Evolutionary conservation across 2,329 filamentous ascomycete genomes (phyloP).

Genomic region (Scedosporium boydii): DNA sequence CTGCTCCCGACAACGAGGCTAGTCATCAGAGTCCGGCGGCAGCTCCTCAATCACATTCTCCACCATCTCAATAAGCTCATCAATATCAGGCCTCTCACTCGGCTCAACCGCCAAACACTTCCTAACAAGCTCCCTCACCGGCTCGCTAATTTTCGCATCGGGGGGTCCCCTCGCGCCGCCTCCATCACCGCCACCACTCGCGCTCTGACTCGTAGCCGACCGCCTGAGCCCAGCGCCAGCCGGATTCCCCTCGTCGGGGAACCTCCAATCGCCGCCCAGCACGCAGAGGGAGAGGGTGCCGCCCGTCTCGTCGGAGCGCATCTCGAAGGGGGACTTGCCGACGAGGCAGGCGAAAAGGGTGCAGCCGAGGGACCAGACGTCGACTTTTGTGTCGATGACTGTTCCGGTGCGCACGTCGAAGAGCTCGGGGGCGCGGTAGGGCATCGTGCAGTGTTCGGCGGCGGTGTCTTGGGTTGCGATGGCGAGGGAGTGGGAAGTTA

Average conservation of each 20-base stretch:
- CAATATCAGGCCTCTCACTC: slow-evolving; percentile 75
- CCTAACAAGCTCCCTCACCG: slow-evolving; percentile 78
- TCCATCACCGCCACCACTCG: slow-evolving; percentile 14
- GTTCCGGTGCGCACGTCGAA: slow-evolving; percentile 95
- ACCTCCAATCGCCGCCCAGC: slow-evolving; percentile 88
- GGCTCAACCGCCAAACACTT: slow-evolving; percentile 82
- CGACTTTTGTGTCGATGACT: slow-evolving; percentile 89
- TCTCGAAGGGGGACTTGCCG: slow-evolving; percentile 94
- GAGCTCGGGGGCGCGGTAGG: slow-evolving; percentile 92
- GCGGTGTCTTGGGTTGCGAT: slow-evolving; percentile 90
- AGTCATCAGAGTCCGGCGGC: slow-evolving; percentile 43
- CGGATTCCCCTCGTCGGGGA: slow-evolving; percentile 67
- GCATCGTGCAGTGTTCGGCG: slow-evolving; percentile 96
- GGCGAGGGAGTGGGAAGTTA: slow-evolving; percentile 82
- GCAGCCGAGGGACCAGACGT: slow-evolving; percentile 96
- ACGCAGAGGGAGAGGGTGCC: slow-evolving; percentile 89
- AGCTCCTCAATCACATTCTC: slow-evolving; percentile 59
- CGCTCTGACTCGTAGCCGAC: slow-evolving; percentile 16
- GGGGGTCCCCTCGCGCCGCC: slow-evolving; percentile 15
- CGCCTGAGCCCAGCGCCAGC: slow-evolving; percentile 29
- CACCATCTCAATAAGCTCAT: slow-evolving; percentile 73
- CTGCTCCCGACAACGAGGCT: slow-evolving; percentile 1
- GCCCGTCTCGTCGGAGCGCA: slow-evolving; percentile 90
- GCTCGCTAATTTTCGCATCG: slow-evolving; percentile 57
- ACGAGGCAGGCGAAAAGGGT: slow-evolving; percentile 96